Evolutionary conservation across 345 rosid genomes (phyloP).

Genomic region (Populus ilicifolia): DNA sequence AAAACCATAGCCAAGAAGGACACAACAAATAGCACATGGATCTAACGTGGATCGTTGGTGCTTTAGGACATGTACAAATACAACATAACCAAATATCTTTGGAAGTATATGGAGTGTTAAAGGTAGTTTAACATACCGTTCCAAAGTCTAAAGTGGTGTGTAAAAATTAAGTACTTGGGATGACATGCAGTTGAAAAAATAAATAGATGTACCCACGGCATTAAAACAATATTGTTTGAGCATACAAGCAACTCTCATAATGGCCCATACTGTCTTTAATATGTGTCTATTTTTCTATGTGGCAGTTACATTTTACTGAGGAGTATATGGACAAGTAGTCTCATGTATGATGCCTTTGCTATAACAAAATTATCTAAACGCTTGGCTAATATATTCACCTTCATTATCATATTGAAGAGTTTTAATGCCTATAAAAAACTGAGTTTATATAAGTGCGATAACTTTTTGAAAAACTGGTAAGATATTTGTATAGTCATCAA

Average conservation of each 20-base stretch:
- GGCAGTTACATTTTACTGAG: neutral
- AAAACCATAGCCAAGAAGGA: neutral
- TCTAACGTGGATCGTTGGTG: neutral
- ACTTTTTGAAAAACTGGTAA: neutral
- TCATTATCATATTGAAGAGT: neutral
- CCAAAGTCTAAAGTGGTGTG: no score
- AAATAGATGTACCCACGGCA: neutral
- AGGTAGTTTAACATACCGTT: neutral
- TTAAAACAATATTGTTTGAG: rapidly evolving
- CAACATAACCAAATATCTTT: neutral
- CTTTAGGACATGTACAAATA: no score
- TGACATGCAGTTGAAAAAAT: neutral
- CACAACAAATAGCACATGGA: no score
- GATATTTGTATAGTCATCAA: neutral
- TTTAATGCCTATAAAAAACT: neutral
- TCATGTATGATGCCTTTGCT: neutral
- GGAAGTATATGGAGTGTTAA: neutral
- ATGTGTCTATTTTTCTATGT: neutral
- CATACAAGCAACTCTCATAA: neutral
- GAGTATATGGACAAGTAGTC: neutral
- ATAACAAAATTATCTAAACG: neutral
- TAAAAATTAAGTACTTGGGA: no score
- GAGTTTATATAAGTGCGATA: neutral
- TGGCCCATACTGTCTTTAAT: rapidly evolving
- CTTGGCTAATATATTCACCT: neutral